Base-by-base conservation (phyloP, 768 basidiomycete genomes). In the Tulasnella calospora region DNA sequence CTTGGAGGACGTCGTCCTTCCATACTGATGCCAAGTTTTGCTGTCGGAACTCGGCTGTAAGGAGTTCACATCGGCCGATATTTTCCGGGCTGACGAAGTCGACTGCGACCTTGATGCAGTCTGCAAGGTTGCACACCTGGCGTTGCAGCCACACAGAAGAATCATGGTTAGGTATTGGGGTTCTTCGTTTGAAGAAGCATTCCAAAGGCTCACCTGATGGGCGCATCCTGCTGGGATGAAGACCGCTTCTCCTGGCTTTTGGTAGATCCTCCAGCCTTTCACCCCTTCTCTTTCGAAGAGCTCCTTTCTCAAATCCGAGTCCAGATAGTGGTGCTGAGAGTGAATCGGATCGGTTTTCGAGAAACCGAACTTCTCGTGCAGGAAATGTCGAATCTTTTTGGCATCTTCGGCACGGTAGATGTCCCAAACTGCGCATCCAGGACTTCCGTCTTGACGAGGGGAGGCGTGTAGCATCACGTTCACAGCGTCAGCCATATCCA, bases 81-180 rank as follows among this genome's bases (percentile, higher is more conserved):
- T 97, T 98, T 86, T 98, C 94, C 61, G 95, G 92, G 87, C 92
- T 94, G 80, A 98, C 95, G 84, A 95, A 98, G 84, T 98, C 96
- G 82, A 92, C 88, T 38, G 96, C 96, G 74, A 98, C 94, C 85
- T 98, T 98, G 86, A 98, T 91, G 82, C 94, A 96, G 84, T 98
- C 95, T n/a, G 94, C 89, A 73, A 96, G 85, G 83, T 98, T 98
- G 81, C 93, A 92, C 12, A 98, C 96, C 91, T 97, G 81, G 27
- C 81, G 81, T 84, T 84, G 77, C 83, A 85, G 51, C 83, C 40
- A 57, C 51, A 46, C 33, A 73, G 21, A 2, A 73, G 35, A 30
- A 44, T 61, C 57, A 72, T 27, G 27, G 74, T 41, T 61, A 40
- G 23, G 15, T 74, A 71, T 35, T 78, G 3, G 77, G 38, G 73